phyloP scores from a whole-genome alignment of 208 protist genomes.

The Herpetomonas tarakana region DNA sequence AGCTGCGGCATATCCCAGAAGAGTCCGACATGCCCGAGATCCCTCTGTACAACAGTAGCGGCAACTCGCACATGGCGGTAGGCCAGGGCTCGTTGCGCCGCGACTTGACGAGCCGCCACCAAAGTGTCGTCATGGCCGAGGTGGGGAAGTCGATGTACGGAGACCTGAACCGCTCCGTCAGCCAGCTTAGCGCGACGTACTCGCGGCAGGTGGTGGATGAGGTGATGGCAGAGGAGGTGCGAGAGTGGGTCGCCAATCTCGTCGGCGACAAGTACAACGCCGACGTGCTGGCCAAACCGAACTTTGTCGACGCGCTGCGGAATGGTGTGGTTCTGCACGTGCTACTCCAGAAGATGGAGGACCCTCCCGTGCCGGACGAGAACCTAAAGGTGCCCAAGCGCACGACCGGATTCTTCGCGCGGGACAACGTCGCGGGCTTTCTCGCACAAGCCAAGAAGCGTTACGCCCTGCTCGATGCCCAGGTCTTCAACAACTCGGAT shows the following conservation, averaged over 20 bases:
- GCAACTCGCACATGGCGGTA: too few relatives aligned
- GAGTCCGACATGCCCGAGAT: too few relatives aligned
- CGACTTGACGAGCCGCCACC: background rate
- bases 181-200: constrained; percentile 21
- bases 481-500: constrained; percentile 75
- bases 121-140: background rate
- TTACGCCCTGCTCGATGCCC: constrained; percentile 48
- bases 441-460: constrained; percentile 28
- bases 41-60: too few relatives aligned
- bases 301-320: constrained; percentile 65
- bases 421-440: constrained; percentile 72
- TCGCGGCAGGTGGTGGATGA: constrained; percentile 40
- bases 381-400: constrained; percentile 56
- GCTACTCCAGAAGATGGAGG: constrained; percentile 64
- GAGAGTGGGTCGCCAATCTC: constrained; percentile 56
- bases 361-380: constrained; percentile 40
- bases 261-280: constrained; percentile 43
- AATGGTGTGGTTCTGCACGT: constrained; percentile 61
- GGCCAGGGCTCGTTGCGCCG: background rate
- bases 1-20: too few relatives aligned
- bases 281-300: constrained; percentile 25
- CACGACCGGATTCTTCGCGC: constrained; percentile 61
- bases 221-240: constrained; percentile 57
- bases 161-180: constrained; percentile 2
- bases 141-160: background rate